Evolutionary conservation across 2,329 filamentous ascomycete species (phyloP).

Genomic region (Aphanoascus verrucosus): DNA sequence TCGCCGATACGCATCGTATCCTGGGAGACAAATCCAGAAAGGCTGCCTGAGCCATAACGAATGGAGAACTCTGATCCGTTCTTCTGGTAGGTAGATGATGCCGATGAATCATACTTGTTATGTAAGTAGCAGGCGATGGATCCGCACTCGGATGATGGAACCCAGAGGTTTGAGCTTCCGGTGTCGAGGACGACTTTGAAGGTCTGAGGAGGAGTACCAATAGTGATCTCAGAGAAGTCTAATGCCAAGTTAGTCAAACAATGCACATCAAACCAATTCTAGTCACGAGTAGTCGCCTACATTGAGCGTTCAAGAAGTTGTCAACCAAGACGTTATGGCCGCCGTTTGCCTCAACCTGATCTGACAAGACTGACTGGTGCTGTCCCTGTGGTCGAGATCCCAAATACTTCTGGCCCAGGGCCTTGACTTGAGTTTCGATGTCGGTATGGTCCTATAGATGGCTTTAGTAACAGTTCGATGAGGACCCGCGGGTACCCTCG

Average conservation of each 20-base stretch:
- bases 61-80: constrained; percentile 92
- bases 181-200: constrained; percentile 99
- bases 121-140: constrained; percentile 98
- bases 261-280: neutral
- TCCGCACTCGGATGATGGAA: constrained; percentile 77
- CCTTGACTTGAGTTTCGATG: constrained; percentile 69
- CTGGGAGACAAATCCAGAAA: constrained; percentile 87
- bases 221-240: constrained; percentile 95
- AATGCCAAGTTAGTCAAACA: constrained; percentile 11
- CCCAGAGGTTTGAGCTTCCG: constrained; percentile 98
- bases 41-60: constrained; percentile 84
- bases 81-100: constrained; percentile 83
- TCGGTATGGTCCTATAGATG: constrained; percentile 56
- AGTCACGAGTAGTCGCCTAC: constrained; percentile 45
- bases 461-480: neutral
- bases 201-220: constrained; percentile 81
- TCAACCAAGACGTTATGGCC: constrained; percentile 75
- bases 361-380: constrained; percentile 67
- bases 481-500: neutral
- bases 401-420: constrained; percentile 94
- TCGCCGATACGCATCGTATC: constrained; percentile 83
- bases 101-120: constrained; percentile 84
- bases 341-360: constrained; percentile 54
- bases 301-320: constrained; percentile 99
- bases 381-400: constrained; percentile 61